Base-by-base conservation (phyloP, 345 rosid genomes). In the Rhodamnia rubescens region DNA sequence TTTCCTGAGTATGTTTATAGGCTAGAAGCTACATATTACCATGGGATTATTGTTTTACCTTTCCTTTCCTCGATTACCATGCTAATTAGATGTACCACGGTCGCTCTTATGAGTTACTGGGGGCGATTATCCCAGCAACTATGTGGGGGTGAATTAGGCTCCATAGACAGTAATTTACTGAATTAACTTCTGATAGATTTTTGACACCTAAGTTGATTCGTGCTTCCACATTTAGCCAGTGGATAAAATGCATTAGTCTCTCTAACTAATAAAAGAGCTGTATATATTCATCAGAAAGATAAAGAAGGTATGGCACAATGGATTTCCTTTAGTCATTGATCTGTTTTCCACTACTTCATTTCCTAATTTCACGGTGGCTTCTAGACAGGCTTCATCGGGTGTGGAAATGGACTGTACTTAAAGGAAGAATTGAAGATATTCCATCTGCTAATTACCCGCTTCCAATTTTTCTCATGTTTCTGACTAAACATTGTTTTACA, bases 1-100 rank as follows among this genome's bases (percentile, higher is more conserved):
- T 92, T 97, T 97, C 90, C 89, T 93, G 87, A 88, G 99, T 97
- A 96, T 83, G 95, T 53, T 49, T 85, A 42, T 88, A 88, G 64
- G 52, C 83, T 42, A 56, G 57, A 50, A 59, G 59, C 82, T 61
- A 81, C 51, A 83, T 84, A 24, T 57, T 51, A 27, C 58, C 81
- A 53, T 59, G 64, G 58, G 20, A 36, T 49, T 42, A 53, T n/a
- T 53, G 21, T 59, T 84, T 56, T 36, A 4, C n/a, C 49, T 55
- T 84, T 14, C 20, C 6, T 40, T 53, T 84, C 29, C 57, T 87
- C 86, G 53, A 49, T 22, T 49, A 16, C 74, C 74, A 36, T 32
- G 47, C 78, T 49, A 51, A 80, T 44, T 80, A 80, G 49, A 22
- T 80, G 27, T 32, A 40, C 53, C 42, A 51, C 5, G 32, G 22